A percentile compares a stretch with the other conserved stretches of the same genome.
Conservation (phyloP, 768 basidiomycete genomes). For the Lentinula edodes region DNA sequence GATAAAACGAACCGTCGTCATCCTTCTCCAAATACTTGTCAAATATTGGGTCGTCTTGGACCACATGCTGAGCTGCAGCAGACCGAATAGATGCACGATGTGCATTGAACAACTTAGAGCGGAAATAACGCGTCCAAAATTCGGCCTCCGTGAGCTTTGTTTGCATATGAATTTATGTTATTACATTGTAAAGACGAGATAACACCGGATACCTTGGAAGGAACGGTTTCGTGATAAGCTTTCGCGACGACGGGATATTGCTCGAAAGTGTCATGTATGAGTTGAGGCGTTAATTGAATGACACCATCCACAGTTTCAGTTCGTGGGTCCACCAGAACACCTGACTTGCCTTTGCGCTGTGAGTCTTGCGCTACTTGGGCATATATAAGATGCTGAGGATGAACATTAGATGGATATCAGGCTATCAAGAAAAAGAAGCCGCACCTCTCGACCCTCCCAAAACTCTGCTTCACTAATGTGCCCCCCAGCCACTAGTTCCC, state of each 20-base stretch:
- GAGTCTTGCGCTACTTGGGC: constrained; percentile 70
- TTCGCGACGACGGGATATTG: constrained; percentile 93
- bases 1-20: constrained; percentile 69
- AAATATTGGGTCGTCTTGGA: constrained; percentile 89
- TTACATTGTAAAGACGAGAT: not conserved
- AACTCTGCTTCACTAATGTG: constrained; percentile 92
- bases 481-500: constrained; percentile 79
- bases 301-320: constrained; percentile 80
- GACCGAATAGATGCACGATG: constrained; percentile 91
- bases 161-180: not conserved
- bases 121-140: constrained; percentile 97
- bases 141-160: constrained; percentile 79
- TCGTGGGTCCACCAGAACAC: constrained; percentile 83
- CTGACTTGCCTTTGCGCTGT: constrained; percentile 77
- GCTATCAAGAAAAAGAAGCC: constrained; percentile 11
- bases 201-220: constrained; percentile 55
- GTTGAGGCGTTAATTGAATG: constrained; percentile 83
- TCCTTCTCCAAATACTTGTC: constrained; percentile 95
- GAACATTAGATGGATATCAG: constrained; percentile 11
- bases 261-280: constrained; percentile 95
- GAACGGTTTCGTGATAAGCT: constrained; percentile 91
- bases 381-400: constrained; percentile 61
- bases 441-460: constrained; percentile 94
- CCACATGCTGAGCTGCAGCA: constrained; percentile 75
- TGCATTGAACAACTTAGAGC: constrained; percentile 91